These are phyloP conservation scores for Laburnicola sp. DNA, from an alignment of 2,329 filamentous ascomycete genomes.

Conservation along the genomic window DNA sequence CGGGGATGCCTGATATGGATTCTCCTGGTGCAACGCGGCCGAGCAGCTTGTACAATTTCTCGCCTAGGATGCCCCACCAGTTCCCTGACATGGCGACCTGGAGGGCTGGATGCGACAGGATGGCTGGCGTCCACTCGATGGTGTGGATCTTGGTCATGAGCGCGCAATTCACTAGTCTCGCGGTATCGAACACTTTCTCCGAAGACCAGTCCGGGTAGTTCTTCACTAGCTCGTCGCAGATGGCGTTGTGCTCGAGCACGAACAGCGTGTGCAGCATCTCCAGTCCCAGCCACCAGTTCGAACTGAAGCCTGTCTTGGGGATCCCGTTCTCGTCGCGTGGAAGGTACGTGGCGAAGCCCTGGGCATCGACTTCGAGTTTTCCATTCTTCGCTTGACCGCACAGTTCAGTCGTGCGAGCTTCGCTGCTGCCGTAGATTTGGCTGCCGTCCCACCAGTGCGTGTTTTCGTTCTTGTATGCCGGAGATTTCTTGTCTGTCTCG, in stretches of 20 bases:
- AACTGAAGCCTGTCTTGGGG: slow-evolving; percentile 48
- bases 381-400: slow-evolving; percentile 44
- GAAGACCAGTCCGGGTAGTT: slow-evolving; percentile 45
- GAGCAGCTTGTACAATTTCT: slow-evolving; percentile 47
- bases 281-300: slow-evolving; percentile 54
- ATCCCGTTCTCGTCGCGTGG: slow-evolving; percentile 46
- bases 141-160: slow-evolving; percentile 57
- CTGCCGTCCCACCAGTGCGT: slow-evolving; percentile 55
- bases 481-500: slow-evolving; percentile 42
- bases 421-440: slow-evolving; percentile 52
- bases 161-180: slow-evolving; percentile 51
- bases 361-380: slow-evolving; percentile 44
- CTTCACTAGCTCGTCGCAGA: slow-evolving; percentile 46
- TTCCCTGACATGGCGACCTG: slow-evolving; percentile 52
- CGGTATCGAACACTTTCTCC: slow-evolving; percentile 52
- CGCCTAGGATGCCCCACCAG: slow-evolving; percentile 53
- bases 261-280: slow-evolving; percentile 54
- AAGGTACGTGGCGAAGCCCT: slow-evolving; percentile 44
- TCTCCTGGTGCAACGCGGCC: slow-evolving; percentile 49
- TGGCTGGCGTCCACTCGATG: slow-evolving; percentile 55
- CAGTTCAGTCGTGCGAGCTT: slow-evolving; percentile 43
- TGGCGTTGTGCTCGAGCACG: slow-evolving; percentile 52
- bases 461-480: slow-evolving; percentile 50
- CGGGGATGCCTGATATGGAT: slow-evolving; percentile 47
- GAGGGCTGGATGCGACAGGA: slow-evolving; percentile 50